Base-by-base conservation (phyloP, 306 rosid genomes). In the Oxytropis ochrocephala region DNA sequence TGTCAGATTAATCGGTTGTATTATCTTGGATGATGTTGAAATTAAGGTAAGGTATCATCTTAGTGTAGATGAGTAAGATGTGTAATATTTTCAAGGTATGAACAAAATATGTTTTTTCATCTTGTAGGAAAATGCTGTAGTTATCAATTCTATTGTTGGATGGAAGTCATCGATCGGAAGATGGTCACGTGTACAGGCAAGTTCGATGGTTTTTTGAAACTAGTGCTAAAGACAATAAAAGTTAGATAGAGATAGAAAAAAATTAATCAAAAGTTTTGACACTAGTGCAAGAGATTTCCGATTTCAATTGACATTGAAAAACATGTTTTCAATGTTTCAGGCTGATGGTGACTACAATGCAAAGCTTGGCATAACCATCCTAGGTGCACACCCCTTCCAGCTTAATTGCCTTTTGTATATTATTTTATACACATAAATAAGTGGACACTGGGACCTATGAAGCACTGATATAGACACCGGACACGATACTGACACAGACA, bases 171-270 rank as follows among this genome's bases (percentile, higher is more conserved):
- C 92, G 1, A 77, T 91, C 12, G 99, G 99, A 50, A 88, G 85
- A 85, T 90, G 99, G 99, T 91, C 99, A 35, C 85, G 89, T 0
- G 92, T 83, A 60, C 99, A 94, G 95, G 98, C 82, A 85, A 82
- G 96, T 81, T 78, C 24, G 13, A 3, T 57, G 14, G 38, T 41
- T 50, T 58, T 59, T 61, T 7, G 18, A 12, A 53, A 67, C 64
- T 14, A 67, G 58, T 39, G 21, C 54, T 67, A 35, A 53, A 72
- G 36, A 13, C 51, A 14, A 49, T 8, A 19, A 76, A 29, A 24
- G 29, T 24, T 7, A 24, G 24, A 14, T 58, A 59, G 60, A 47
- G 19, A 49, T 53, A 11, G 11, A 64, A 16, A 65, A 29, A 64
- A 0, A 1, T 72, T 67, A 54, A 54, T 56, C 10, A 64, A 30